Evolutionary conservation across 2,329 filamentous ascomycete species (phyloP).

Genomic region (Aspergillus viridinutans): DNA sequence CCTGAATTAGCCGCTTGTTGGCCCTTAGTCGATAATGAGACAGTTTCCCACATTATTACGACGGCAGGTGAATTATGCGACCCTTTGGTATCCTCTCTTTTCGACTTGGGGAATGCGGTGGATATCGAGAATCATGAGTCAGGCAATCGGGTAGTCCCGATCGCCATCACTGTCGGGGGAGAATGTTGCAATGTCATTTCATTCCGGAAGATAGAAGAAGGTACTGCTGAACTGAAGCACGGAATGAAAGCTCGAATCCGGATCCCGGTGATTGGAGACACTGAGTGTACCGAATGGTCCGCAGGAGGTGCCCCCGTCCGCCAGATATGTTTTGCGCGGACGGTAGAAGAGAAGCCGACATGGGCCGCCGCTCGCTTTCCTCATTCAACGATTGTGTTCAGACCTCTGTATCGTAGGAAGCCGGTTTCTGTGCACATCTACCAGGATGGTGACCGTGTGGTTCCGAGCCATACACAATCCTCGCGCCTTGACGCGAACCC

Average conservation of each 20-base stretch:
- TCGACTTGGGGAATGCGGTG: slow-evolving; percentile 49
- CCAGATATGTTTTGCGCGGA: slow-evolving; percentile 51
- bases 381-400: slow-evolving; percentile 47
- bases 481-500: slow-evolving; percentile 48
- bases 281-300: slow-evolving; percentile 47
- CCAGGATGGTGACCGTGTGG: slow-evolving; percentile 9
- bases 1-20: slow-evolving; percentile 36
- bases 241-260: slow-evolving; percentile 24
- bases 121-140: slow-evolving; percentile 29
- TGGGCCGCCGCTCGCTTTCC: slow-evolving; percentile 51
- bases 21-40: slow-evolving; percentile 27
- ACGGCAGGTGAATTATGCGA: slow-evolving; percentile 29
- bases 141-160: slow-evolving; percentile 27
- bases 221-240: slow-evolving; percentile 20
- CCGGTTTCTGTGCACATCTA: slow-evolving; percentile 20
- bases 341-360: slow-evolving; percentile 35
- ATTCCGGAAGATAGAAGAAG: slow-evolving; percentile 36
- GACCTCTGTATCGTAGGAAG: slow-evolving; percentile 34
- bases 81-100: slow-evolving; percentile 35
- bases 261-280: slow-evolving; percentile 39
- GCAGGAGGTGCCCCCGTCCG: slow-evolving; percentile 48
- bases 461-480: slow-evolving; percentile 13
- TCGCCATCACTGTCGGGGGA: slow-evolving; percentile 39
- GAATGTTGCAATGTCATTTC: slow-evolving; percentile 46
- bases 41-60: slow-evolving; percentile 29